Base-by-base conservation (phyloP, 768 basidiomycete species). In the Mycena kentingensis region DNA sequence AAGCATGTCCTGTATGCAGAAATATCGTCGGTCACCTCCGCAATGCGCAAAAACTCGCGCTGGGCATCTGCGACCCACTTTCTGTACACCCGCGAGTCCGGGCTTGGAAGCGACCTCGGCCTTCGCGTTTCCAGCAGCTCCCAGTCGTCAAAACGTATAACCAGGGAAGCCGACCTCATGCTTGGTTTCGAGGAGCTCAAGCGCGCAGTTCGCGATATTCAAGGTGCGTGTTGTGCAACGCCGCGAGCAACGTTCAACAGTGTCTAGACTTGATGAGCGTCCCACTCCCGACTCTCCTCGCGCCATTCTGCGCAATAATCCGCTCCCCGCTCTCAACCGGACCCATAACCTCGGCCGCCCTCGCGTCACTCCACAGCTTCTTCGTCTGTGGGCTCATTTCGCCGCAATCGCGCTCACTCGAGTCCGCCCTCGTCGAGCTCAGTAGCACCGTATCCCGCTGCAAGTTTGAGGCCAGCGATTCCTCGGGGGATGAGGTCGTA, bases 391-490 rank as follows among this genome's bases (percentile, higher is more conserved):
- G 83, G 22, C 75, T 95, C 63, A 83, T 96, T 43, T 78, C 76
- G 10, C 71, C 80, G 13, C 66, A 73, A 32, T 81, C 88, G 36
- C 56, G 77, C 44, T 73, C 77, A 31, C 70, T 95, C 55, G 79
- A 86, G 57, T 65, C 73, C 47, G 88, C 88, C 5, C 78, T 98
- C 46, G 76, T 84, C 16, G 90, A 93, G 56, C 78, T 97, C 52
- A 95, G 94, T 67, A 87, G 82, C 54, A 86, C 96, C 0, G 83
- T 95, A 12, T 93, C 96, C 5, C 92, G 93, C 64, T 98, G 96
- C 79, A 94, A 96, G 72, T 99, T 99, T 65, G 96, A 98, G 71
- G 91, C 92, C 4, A 96, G 91, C 63, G 94, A 98, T 66, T 92
- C 92, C 2, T 93, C 94, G n/a, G 90, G 93, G 5, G 97, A 99